phyloP scores from a whole-genome alignment of 441 rosid species.

The Eruca vesicaria region DNA sequence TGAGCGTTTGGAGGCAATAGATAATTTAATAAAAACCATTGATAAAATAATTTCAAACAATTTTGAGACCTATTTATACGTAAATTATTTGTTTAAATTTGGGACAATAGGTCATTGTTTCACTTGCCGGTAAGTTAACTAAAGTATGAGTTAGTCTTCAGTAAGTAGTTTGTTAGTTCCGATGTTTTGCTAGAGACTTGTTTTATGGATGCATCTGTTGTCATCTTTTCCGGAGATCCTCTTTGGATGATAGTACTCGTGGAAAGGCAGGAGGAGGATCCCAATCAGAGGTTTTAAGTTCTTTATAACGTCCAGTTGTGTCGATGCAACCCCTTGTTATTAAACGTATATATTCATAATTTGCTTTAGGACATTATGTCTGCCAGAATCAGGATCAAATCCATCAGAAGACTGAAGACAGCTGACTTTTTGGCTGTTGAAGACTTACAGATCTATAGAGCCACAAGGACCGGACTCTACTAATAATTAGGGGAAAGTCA shows the following conservation, averaged over 20 bases:
- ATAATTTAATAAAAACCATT: too few relatives aligned
- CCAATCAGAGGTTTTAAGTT: conserved; percentile 33
- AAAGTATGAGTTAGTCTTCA: background rate
- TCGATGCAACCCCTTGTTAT: too few relatives aligned
- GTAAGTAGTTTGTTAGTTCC: background rate
- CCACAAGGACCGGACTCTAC: background rate
- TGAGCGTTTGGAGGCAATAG: background rate
- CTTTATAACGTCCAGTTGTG: conserved; percentile 53
- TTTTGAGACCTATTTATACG: background rate
- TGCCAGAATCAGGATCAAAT: background rate
- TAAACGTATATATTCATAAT: too few relatives aligned
- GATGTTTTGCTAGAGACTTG: background rate
- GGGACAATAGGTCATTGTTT: too few relatives aligned
- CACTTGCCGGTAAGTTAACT: background rate
- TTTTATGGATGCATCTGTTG: conserved; percentile 40
- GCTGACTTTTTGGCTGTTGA: background rate
- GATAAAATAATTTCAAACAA: too few relatives aligned
- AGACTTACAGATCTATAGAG: background rate
- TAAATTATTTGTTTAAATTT: too few relatives aligned
- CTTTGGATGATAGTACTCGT: conserved; percentile 72
- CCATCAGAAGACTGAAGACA: background rate
- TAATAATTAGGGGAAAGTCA: background rate
- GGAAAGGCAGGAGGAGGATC: conserved; percentile 54
- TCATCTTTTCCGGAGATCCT: conserved; percentile 64
- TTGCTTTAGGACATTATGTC: conserved; percentile 33